Base-by-base conservation (phyloP, 306 rosid species). In the Quercus suber region DNA sequence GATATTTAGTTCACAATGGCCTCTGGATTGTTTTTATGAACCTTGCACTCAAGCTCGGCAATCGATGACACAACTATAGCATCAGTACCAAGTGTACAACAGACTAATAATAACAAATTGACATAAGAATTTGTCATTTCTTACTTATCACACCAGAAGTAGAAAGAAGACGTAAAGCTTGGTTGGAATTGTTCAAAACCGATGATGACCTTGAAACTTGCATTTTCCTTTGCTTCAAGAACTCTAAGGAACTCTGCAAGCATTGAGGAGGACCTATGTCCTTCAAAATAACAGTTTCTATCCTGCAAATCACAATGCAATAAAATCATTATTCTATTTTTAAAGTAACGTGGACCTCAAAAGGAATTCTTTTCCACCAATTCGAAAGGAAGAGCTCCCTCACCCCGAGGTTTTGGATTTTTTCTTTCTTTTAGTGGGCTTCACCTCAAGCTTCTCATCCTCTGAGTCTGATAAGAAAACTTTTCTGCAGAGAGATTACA, bases 211-310 rank as follows among this genome's bases (percentile, higher is more conserved):
- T 92, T 10, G 83, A 49, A 75, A 95, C 88, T 12, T 86, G 83
- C 92, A 82, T 84, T 86, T 91, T 90, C 81, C 90, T 89, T 61
- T 86, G 78, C 83, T 89, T 89, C 88, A 95, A 91, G 92, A 95
- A 95, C 17, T 87, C 92, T 73, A 93, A 73, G 72, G 99, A 92
- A 76, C 76, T 89, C 65, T 89, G 75, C 68, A 81, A 71, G 83
- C 99, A 95, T 37, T 71, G 90, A 84, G 94, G 82, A 25, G 96
- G 88, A 6, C 88, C 83, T 51, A 81, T 80, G 73, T 90, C 86
- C 61, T 82, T 88, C 86, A 91, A 81, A 78, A 87, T 74, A 69
- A 88, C 70, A 71, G 94, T 80, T 63, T 87, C 86, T 43, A 87
- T 84, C 88, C 99, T 95, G 93, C 82, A 86, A 45, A 81, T 43